Conservation (phyloP, 2,329 filamentous ascomycete species). For the Fusarium veterinarium region DNA sequence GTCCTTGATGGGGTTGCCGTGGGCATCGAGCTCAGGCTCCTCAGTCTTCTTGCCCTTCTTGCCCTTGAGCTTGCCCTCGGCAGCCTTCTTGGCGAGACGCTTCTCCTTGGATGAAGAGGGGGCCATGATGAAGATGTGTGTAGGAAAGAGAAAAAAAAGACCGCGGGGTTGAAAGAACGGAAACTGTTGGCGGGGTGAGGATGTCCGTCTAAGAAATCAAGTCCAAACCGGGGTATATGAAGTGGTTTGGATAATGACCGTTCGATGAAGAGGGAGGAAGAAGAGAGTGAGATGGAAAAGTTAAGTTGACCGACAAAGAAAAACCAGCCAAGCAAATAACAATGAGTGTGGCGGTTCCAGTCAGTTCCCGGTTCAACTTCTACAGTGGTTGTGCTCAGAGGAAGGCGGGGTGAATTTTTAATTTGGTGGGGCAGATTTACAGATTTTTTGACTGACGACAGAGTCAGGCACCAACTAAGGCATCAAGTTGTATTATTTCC, state of each 20-base stretch:
- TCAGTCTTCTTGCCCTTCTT: conserved; percentile 80
- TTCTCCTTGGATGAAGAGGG: conserved; percentile 78
- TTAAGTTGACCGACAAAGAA: conserved; percentile 37
- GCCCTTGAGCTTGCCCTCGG: conserved; percentile 74
- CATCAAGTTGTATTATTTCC: conserved; percentile 40
- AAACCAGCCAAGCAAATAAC: conserved; percentile 42
- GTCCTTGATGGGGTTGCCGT: conserved; percentile 66
- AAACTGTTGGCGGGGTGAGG: conserved; percentile 38
- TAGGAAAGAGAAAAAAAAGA: conserved; percentile 27
- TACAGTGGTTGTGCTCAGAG: conserved; percentile 37
- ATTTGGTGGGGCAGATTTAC: conserved; percentile 53
- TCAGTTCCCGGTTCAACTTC: conserved; percentile 39
- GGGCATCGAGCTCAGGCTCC: conserved; percentile 72
- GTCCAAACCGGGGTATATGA: conserved; percentile 43
- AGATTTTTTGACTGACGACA: conserved; percentile 50
- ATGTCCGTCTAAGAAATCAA: conserved; percentile 33
- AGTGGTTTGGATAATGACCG: conserved; percentile 36
- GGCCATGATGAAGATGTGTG: conserved; percentile 56
- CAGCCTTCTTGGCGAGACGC: conserved; percentile 77
- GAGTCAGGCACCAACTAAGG: conserved; percentile 54
- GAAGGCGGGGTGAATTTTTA: conserved; percentile 56
- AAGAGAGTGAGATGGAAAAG: conserved; percentile 30
- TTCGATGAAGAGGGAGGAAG: conserved; percentile 37
- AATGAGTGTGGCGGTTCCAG: conserved; percentile 46
- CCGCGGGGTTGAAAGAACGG: conserved; percentile 45